Conservation (phyloP, 1,284 basidiomycete species). For the Cutaneotrichosporon sp. region DNA sequence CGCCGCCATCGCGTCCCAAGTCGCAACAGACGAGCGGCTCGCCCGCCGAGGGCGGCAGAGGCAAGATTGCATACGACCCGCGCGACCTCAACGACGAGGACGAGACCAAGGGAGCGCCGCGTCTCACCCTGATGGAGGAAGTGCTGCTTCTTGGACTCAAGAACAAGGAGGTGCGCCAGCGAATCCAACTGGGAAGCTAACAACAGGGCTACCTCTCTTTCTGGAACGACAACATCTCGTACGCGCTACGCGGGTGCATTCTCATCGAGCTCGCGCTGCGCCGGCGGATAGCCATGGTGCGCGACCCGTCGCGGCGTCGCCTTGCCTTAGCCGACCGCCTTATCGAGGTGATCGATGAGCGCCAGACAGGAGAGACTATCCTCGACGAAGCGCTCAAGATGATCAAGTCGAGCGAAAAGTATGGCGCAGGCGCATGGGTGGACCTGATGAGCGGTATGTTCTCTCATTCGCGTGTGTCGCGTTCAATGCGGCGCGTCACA, state of each 20-base stretch:
- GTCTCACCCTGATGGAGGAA: constrained; percentile 95
- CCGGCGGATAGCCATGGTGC: constrained; percentile 80
- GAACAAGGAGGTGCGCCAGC: constrained; percentile 74
- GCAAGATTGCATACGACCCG: constrained; percentile 90
- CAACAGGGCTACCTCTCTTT: constrained; percentile 84
- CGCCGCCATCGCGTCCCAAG: constrained; percentile 13
- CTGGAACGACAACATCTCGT: constrained; percentile 98
- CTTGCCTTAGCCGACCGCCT: constrained; percentile 75
- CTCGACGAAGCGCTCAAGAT: constrained; percentile 92
- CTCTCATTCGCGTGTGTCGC: background rate
- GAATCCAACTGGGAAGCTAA: constrained; percentile 4
- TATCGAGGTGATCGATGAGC: constrained; percentile 85
- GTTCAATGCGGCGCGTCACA: background rate
- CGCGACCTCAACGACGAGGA: constrained; percentile 77
- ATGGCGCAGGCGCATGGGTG: constrained; percentile 89
- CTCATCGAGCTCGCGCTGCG: constrained; percentile 89
- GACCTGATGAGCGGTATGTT: constrained; percentile 82
- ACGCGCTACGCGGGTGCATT: constrained; percentile 90
- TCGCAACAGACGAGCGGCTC: constrained; percentile 56
- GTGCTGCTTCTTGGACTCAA: constrained; percentile 86
- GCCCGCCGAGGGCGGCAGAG: constrained; percentile 70
- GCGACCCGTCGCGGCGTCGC: constrained; percentile 75
- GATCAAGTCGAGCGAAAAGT: constrained; percentile 76
- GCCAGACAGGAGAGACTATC: constrained; percentile 90
- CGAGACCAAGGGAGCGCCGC: constrained; percentile 74